Percentiles rank a stretch among this genome's conserved stretches.
phyloP scores from a whole-genome alignment of 306 rosid species.

The Malus sieversii region DNA sequence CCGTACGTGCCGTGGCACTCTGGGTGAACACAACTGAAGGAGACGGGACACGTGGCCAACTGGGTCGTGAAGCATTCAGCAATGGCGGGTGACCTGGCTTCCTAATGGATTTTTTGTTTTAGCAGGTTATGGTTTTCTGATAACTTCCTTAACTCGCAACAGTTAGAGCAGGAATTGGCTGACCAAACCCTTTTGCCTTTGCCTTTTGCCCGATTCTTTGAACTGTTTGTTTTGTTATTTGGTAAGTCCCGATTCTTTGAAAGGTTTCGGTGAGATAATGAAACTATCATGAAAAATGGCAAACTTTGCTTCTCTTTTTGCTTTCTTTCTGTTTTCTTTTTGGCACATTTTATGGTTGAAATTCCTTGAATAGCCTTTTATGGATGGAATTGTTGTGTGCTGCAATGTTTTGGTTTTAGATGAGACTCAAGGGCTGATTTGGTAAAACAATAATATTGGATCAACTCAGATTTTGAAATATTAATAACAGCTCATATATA shows the following conservation, averaged over 20 bases:
- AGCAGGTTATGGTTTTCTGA: not conserved
- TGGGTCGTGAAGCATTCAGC: not conserved
- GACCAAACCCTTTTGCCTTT: not conserved
- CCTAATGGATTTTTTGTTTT: not conserved
- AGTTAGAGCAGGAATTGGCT: slow-evolving; percentile 8
- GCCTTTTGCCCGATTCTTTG: not conserved
- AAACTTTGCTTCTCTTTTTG: not conserved
- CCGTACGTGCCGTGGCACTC: not conserved
- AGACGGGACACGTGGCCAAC: slow-evolving; percentile 7
- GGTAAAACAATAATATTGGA: not conserved
- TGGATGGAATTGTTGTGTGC: not conserved
- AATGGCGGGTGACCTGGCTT: not conserved
- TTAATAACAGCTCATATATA: too few species aligned
- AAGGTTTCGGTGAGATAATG: not conserved
- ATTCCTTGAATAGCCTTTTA: not conserved
- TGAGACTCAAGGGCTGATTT: not conserved
- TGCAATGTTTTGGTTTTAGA: not conserved
- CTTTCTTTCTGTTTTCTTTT: not conserved
- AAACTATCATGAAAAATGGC: not conserved
- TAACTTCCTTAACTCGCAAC: not conserved
- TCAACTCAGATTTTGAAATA: not conserved
- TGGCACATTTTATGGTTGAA: not conserved
- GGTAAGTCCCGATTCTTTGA: not conserved
- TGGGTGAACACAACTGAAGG: not conserved
- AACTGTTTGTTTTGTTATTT: not conserved